Evolutionary conservation across 169 alveolate genomes (phyloP).

Genomic region (Plasmodium vinckei): DNA sequence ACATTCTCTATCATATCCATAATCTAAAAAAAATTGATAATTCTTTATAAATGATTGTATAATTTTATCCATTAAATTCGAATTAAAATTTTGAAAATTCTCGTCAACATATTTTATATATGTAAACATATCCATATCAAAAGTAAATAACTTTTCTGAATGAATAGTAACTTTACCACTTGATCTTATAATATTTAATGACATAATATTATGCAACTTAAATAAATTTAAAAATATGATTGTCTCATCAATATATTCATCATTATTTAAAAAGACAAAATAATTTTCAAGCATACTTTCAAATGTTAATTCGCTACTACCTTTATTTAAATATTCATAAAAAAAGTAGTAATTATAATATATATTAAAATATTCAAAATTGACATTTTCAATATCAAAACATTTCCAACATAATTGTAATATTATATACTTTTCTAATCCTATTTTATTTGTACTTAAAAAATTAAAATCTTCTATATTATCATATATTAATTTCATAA

Average conservation of each 20-base stretch:
- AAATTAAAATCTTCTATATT: conserved; percentile 42
- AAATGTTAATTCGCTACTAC: conserved; percentile 41
- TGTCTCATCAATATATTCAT: conserved; percentile 33
- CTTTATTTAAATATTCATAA: conserved; percentile 53
- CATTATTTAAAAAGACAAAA: conserved; percentile 37
- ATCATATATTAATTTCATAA: conserved; percentile 32
- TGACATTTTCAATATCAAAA: conserved; percentile 52
- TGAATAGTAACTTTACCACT: conserved; percentile 69
- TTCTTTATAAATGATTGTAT: conserved; percentile 50
- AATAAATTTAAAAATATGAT: conserved; percentile 27
- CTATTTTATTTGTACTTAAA: conserved; percentile 46
- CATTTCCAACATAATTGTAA: conserved; percentile 72
- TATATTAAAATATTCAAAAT: conserved; percentile 59
- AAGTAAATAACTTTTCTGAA: conserved; percentile 64
- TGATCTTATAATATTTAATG: conserved; percentile 56
- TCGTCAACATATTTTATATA: conserved; percentile 67
- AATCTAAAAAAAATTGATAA: conserved; percentile 62
- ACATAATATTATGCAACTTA: conserved; percentile 50
- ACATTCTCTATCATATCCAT: conserved; percentile 36
- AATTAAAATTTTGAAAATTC: conserved; percentile 58
- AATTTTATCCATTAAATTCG: conserved; percentile 54
- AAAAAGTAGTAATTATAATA: conserved; percentile 65
- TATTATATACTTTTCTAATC: conserved; percentile 54
- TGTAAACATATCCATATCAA: conserved; percentile 64
- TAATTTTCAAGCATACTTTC: conserved; percentile 49